A percentile compares a stretch with the other conserved stretches of the same genome.
Evolutionary conservation across 1,284 basidiomycete genomes (phyloP).

Genomic region (Cutaneotrichosporon sp.): DNA sequence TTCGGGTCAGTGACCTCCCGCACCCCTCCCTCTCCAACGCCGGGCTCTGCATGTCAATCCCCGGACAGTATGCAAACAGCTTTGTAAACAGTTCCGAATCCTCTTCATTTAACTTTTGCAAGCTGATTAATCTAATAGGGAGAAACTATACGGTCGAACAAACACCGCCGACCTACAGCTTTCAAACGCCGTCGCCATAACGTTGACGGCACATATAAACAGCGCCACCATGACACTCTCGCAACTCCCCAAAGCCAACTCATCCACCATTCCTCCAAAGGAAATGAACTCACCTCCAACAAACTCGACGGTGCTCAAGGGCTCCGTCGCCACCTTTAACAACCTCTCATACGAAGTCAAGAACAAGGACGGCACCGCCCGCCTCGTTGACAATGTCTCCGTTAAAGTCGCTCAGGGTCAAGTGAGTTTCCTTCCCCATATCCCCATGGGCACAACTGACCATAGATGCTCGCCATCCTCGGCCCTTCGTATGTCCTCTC

Average conservation of each 20-base stretch:
- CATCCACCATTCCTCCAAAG: background rate
- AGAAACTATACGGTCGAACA: too few relatives aligned
- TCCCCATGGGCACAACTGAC: conserved; percentile 7
- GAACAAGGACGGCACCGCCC: conserved; percentile 20
- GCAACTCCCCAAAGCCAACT: background rate
- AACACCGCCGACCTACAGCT: too few relatives aligned
- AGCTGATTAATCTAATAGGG: too few relatives aligned
- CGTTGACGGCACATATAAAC: background rate
- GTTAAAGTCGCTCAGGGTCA: conserved; percentile 18
- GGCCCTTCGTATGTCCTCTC: conserved; percentile 18
- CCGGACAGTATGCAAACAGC: too few relatives aligned
- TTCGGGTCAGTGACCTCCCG: too few relatives aligned
- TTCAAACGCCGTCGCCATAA: background rate
- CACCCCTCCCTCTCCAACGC: too few relatives aligned
- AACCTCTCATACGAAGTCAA: conserved; percentile 26
- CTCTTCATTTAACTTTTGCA: too few relatives aligned
- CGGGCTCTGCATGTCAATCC: too few relatives aligned
- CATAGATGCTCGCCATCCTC: conserved; percentile 26
- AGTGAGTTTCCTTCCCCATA: background rate
- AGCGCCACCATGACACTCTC: background rate
- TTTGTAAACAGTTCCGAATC: too few relatives aligned
- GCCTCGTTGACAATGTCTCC: conserved; percentile 23
- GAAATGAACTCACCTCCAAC: background rate
- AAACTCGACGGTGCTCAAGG: background rate
- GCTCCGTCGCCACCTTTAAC: conserved; percentile 12